These are phyloP conservation scores for Elaeis guineensis DNA, from an alignment of 176 grass and related monocot species.

Conservation along the genomic window DNA sequence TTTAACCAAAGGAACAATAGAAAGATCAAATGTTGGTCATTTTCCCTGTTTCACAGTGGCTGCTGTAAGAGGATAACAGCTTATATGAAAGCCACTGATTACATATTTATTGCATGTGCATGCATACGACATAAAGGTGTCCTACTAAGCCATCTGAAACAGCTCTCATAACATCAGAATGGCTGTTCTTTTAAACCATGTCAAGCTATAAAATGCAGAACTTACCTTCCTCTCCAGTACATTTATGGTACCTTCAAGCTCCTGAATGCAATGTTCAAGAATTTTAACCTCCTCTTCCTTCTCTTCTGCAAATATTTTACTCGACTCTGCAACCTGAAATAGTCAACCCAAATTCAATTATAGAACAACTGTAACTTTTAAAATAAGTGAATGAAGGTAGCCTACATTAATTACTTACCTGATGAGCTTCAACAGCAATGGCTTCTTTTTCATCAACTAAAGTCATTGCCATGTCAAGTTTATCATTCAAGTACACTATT, in stretches of 20 bases:
- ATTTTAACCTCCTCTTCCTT: slow-evolving; percentile 85
- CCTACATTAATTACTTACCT: slow-evolving; percentile 40
- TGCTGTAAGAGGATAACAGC: too few relatives aligned
- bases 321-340: slow-evolving; percentile 57
- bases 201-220: slow-evolving; percentile 6
- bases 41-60: too few relatives aligned
- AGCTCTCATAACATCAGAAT: too few relatives aligned
- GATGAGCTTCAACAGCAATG: slow-evolving; percentile 56
- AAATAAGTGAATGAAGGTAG: not conserved
- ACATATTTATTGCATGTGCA: too few relatives aligned
- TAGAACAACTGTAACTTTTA: slow-evolving; percentile 3
- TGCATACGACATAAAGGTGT: too few relatives aligned
- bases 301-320: slow-evolving; percentile 65
- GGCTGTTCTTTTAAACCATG: not conserved
- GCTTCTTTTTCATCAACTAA: slow-evolving; percentile 93
- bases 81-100: too few relatives aligned
- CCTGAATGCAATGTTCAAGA: slow-evolving; percentile 70
- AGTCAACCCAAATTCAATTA: slow-evolving; percentile 17
- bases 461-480: slow-evolving; percentile 65
- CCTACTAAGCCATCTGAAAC: too few relatives aligned
- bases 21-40: too few relatives aligned
- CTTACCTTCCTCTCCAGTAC: slow-evolving; percentile 68
- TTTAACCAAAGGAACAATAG: too few relatives aligned
- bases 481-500: slow-evolving; percentile 39
- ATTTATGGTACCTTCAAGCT: slow-evolving; percentile 83